Base-by-base conservation (phyloP, 768 basidiomycete genomes). In the Gloeophyllum trabeum region DNA sequence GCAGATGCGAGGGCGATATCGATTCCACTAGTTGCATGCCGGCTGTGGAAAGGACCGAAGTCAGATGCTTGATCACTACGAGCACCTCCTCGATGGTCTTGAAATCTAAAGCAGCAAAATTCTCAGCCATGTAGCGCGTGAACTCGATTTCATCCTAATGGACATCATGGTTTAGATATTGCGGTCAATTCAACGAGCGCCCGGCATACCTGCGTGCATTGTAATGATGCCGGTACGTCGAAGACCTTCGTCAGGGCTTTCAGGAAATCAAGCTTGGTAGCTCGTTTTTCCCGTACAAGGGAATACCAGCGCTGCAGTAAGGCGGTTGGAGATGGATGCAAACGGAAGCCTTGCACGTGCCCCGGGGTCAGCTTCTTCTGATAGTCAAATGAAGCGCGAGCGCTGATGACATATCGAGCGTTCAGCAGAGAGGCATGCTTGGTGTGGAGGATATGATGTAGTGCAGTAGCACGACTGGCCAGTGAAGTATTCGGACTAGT, bases 61-160 rank as follows among this genome's bases (percentile, higher is more conserved):
- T 90, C 43, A 93, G 68, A 42, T 74, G 71, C 46, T 83, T 85
- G 54, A 96, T 75, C 19, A 97, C 80, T 4, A 84, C 79, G 41
- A 97, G 64, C 4, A 83, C 80, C 61, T 98, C 96, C 59, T 99
- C 96, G 51, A 85, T 81, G 0, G 89, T 88, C 65, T 91, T 97
- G 68, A 93, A 98, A 24, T 98, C 92, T 46, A 99, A 76, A 1
- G 82, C 67, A 1, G 92, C 73, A 44, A 98, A 82, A 54, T 97
- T 97, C 57, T 98, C 96, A 0, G 89, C 82, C 76, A 97, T 86
- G 62, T 91, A 99, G 42, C 92, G 81, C 3, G 73, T 73, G 55
- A 97, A 90, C 39, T 83, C 77, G 41, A 93, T 69, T 52, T 96
- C 87, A 46, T 84, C 76, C 82, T 92, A 48, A 25, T n/a, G 12